A percentile compares a stretch with the other conserved stretches of the same genome.
Conservation (phyloP, 768 basidiomycete genomes). For the Rhizopogon salebrosus region DNA sequence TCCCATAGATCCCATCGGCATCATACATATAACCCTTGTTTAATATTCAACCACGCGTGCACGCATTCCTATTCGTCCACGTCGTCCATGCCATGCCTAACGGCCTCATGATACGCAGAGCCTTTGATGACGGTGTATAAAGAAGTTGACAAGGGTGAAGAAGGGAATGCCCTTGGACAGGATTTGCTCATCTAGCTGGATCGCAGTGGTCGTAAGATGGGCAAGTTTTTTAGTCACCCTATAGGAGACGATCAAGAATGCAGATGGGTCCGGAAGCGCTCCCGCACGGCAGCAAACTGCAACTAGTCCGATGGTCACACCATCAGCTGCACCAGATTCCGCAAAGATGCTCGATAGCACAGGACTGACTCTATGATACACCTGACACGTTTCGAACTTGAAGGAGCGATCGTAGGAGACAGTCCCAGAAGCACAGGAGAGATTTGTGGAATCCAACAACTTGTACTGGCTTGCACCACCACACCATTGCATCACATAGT, state of each 20-base stretch:
- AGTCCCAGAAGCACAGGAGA: neutral
- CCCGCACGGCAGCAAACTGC: neutral
- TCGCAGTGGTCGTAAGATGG: neutral
- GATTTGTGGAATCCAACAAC: neutral
- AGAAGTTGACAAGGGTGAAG: neutral
- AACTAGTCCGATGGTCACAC: constrained; percentile 9
- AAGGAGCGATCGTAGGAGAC: neutral
- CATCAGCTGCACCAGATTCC: constrained; percentile 1
- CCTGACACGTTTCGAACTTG: constrained; percentile 1
- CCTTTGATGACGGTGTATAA: constrained; percentile 9
- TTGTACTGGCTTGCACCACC: neutral
- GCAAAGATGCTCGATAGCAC: neutral
- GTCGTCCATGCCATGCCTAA: constrained; percentile 17
- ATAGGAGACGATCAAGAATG: constrained; percentile 15
- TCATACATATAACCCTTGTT: neutral
- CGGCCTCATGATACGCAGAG: constrained; percentile 15
- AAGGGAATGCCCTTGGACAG: neutral
- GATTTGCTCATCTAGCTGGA: neutral
- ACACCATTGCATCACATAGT: neutral
- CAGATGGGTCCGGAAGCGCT: constrained; percentile 17
- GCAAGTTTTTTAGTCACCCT: no score
- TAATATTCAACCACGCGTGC: constrained; percentile 18
- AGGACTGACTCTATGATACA: neutral
- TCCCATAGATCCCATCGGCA: neutral
- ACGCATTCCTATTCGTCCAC: constrained; percentile 12